Evolutionary conservation across 1,139 yeast species (phyloP).

Genomic region (Meyerozyma carpophila): DNA sequence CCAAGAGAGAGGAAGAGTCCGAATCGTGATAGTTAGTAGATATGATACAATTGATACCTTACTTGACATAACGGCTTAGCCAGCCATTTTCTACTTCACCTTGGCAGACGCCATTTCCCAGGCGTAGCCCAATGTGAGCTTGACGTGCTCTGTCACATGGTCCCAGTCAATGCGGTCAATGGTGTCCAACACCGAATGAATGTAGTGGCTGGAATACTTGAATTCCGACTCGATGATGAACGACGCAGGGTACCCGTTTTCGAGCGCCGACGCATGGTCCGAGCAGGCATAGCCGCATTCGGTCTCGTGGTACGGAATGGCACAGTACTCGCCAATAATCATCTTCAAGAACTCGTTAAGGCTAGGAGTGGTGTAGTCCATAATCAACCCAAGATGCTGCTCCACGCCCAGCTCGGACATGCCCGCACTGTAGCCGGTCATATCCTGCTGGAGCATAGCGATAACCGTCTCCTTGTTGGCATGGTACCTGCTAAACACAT

Average conservation of each 20-base stretch:
- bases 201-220: conserved; percentile 56
- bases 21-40: not conserved
- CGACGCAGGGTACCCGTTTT: conserved; percentile 78
- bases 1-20: conserved; percentile 18
- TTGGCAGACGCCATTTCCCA: conserved; percentile 47
- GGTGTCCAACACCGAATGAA: conserved; percentile 78
- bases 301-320: conserved; percentile 68
- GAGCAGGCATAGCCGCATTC: conserved; percentile 90
- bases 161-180: conserved; percentile 63
- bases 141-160: conserved; percentile 76
- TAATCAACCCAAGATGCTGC: conserved; percentile 75
- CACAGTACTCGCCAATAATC: conserved; percentile 55
- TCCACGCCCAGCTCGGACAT: conserved; percentile 50
- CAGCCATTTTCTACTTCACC: not conserved
- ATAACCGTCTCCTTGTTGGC: conserved; percentile 47
- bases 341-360: conserved; percentile 61
- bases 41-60: not conserved
- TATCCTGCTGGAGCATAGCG: conserved; percentile 90
- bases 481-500: conserved; percentile 59
- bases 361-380: conserved; percentile 60
- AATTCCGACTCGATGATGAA: conserved; percentile 77
- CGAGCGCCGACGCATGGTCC: conserved; percentile 83
- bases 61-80: not conserved
- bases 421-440: conserved; percentile 79
- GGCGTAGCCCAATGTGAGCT: conserved; percentile 65